phyloP scores from a whole-genome alignment of 257 asterid genomes.

The Fraxinus quadrangulata region DNA sequence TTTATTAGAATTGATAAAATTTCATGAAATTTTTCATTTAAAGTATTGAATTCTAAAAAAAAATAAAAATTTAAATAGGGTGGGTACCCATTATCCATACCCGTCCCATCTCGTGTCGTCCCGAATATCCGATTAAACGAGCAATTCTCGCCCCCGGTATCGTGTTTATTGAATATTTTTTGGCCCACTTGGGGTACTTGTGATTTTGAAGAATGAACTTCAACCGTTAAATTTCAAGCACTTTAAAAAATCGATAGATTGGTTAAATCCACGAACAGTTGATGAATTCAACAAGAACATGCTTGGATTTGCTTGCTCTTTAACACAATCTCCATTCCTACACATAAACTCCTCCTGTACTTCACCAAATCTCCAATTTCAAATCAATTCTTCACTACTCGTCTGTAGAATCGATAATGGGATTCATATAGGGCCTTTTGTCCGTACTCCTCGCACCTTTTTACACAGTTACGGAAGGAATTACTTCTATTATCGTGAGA shows the following conservation, averaged over 20 bases:
- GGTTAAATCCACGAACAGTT: not conserved
- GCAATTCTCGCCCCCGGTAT: too few species aligned
- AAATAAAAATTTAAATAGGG: too few species aligned
- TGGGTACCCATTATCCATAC: too few species aligned
- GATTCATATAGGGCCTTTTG: constrained; percentile 32
- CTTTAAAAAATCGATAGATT: not conserved
- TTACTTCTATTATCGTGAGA: constrained; percentile 15
- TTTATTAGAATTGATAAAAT: too few species aligned
- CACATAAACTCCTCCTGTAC: constrained; percentile 16
- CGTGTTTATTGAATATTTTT: too few species aligned
- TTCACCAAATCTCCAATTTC: constrained; percentile 18
- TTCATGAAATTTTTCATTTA: too few species aligned
- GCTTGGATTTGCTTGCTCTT: constrained; percentile 48
- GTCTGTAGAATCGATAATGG: constrained; percentile 47
- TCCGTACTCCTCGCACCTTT: constrained; percentile 25
- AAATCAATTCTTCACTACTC: constrained; percentile 22
- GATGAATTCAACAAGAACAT: constrained; percentile 39
- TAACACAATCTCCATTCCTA: constrained; percentile 33
- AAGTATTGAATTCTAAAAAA: too few species aligned
- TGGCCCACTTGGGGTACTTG: too few species aligned
- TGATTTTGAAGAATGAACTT: too few species aligned
- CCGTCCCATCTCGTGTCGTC: too few species aligned
- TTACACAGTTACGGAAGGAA: constrained; percentile 26
- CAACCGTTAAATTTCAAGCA: too few species aligned
- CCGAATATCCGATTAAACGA: too few species aligned